Evolutionary conservation across 108 stramenopile genomes (phyloP), one percentile per base, ranked within the genome.

Genomic region (Nitzschia palea): DNA sequence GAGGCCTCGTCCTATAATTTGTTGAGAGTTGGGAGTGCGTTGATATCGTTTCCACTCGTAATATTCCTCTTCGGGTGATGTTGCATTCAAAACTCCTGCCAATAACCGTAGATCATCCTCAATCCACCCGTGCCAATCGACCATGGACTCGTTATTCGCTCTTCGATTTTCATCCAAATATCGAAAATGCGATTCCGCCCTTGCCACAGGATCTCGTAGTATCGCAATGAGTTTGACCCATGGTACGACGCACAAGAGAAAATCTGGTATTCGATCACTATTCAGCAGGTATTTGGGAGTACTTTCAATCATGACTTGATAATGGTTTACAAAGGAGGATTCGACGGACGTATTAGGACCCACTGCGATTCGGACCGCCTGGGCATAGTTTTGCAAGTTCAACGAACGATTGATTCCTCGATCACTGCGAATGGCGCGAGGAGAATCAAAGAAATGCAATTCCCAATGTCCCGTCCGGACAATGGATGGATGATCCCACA

Each of bases 61-160:
- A n/a, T 10, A n/a, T 36, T 53, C 48, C 30, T 55, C 30, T 55
- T 55, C 27, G 23, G 62, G 62, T 14, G 30, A 29, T 3, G 28
- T 55, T 15, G 30, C 30, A 30, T 35, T 35, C n/a, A 65, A 30
- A 5, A 65, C 64, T 5, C 64, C 64, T 36, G 72, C 69, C 72
- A 88, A 76, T 34, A 80, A 59, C 28, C 47, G 44, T 1, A 95
- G 48, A 65, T 65, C 64, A 12, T 37, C 25, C n/a, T 65, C 32
- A 44, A 65, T 52, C 20, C 36, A 65, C 12, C 4, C 33, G 4
- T 36, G 33, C 22, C 36, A 27, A 45, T 52, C 31, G 23, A 45
- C 43, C 67, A 68, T 57, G 55, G 26, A 4, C 15, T 15, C 4
- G 17, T 55, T 55, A 17, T 26, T 29, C n/a, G 54, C 23, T 3